Base-by-base conservation (phyloP, 1,284 basidiomycete species). In the Pyrrhoderma noxium region DNA sequence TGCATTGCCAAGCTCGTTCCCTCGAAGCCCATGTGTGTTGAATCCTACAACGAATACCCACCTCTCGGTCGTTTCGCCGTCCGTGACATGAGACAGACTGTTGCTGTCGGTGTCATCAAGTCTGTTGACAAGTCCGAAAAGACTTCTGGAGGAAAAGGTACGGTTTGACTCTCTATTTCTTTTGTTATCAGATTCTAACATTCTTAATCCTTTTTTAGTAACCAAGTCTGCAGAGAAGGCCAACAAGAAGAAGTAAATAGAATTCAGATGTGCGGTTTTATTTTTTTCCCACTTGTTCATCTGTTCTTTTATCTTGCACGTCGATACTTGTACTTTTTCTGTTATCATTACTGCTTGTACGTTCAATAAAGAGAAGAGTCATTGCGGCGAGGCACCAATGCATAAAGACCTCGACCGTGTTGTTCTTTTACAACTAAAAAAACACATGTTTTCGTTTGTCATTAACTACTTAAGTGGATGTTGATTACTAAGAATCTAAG, bases 1-100 rank as follows among this genome's bases (percentile, higher is more conserved):
- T 93, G 91, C 77, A 97, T 99, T 66, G 93, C 94, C 77, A 97
- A 96, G 79, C 91, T 97, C 67, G 74, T 97, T 62, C 93, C 93
- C 61, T 85, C 83, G 74, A 96, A 96, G 87, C 92, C 93, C 61
- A 93, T 95, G 91, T 94, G 91, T 77, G 93, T 97, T 64, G 94
- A 97, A 82, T 82, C 88, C 51, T 98, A 97, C 86, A 84, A 86
- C 67, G 89, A 93, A 73, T 99, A 98, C 80, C 95, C 95, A 63
- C 95, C 96, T 74, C 89, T 99, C 60, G 96, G 96, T 77, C 95
- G 96, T 73, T 99, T 98, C 77, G 90, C 90, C 64, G 92, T 94
- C 67, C 90, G 91, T 83, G 91, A 94, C 79, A 95, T 97, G 90
- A 89, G 93, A 72, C 90, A 94, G 77, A 96, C 93, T 60, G 93